phyloP scores from a whole-genome alignment of 768 basidiomycete species.

The Boletus rubroflammeus region DNA sequence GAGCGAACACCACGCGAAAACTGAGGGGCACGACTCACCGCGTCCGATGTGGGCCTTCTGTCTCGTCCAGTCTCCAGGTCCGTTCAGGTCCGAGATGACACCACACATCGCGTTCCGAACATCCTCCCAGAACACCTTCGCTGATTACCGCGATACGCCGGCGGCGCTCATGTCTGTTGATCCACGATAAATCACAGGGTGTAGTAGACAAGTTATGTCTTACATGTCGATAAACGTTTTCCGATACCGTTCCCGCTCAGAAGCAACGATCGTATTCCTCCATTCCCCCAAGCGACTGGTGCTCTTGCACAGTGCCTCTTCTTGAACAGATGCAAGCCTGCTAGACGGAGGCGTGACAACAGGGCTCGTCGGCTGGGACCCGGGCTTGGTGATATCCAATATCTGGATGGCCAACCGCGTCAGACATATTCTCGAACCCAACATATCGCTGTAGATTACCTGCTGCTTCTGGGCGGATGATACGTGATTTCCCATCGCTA shows the following conservation, averaged over 20 bases:
- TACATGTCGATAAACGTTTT: conserved; percentile 75
- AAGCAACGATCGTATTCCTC: conserved; percentile 62
- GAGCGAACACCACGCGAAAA: background rate
- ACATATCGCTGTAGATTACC: conserved; percentile 37
- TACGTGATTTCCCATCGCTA: conserved; percentile 63
- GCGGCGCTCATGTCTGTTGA: conserved; percentile 66
- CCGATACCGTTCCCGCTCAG: conserved; percentile 69
- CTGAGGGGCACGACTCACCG: conserved; percentile 45
- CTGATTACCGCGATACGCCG: conserved; percentile 60
- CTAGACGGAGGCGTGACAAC: background rate
- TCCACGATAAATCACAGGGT: background rate
- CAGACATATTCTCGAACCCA: conserved; percentile 1
- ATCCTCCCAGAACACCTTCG: conserved; percentile 59
- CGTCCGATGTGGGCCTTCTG: conserved; percentile 85
- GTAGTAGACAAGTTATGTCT: background rate
- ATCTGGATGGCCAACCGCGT: conserved; percentile 37
- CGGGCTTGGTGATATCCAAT: conserved; percentile 49
- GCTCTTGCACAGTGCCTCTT: conserved; percentile 53
- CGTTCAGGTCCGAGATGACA: conserved; percentile 45
- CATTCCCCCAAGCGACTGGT: conserved; percentile 65
- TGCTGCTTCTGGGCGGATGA: conserved; percentile 68
- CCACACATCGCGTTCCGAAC: conserved; percentile 84
- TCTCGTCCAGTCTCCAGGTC: conserved; percentile 84
- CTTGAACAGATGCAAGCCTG: conserved; percentile 22
- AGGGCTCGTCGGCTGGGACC: conserved; percentile 1